These are phyloP conservation scores for Cutaneotrichosporon arboriforme DNA, from an alignment of 1,284 basidiomycete species.

Conservation along the genomic window DNA sequence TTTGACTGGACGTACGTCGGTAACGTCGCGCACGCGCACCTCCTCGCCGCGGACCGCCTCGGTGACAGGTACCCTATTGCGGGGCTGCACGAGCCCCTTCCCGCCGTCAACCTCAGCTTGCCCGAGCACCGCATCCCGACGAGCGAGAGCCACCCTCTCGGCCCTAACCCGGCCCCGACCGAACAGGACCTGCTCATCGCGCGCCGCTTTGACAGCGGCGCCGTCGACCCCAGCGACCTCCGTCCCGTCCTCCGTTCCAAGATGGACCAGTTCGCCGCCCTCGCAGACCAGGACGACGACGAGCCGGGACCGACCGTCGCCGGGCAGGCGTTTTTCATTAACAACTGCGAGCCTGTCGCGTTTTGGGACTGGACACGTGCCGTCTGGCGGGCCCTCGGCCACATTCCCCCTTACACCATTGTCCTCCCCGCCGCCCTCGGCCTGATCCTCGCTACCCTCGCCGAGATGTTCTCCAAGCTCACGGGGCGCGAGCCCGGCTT, in stretches of 20 bases:
- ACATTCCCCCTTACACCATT: slow-evolving; percentile 56
- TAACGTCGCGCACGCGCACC: slow-evolving; percentile 90
- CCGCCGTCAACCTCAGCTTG: slow-evolving; percentile 60
- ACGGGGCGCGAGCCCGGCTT: slow-evolving; percentile 79
- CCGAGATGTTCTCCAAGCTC: slow-evolving; percentile 71
- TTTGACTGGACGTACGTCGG: slow-evolving; percentile 98
- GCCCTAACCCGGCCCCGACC: slow-evolving; percentile 62
- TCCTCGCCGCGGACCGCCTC: slow-evolving; percentile 76
- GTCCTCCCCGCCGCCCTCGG: slow-evolving; percentile 64
- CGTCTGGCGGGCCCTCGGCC: slow-evolving; percentile 73
- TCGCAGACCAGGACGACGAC: slow-evolving; percentile 35
- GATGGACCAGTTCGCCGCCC: slow-evolving; percentile 54
- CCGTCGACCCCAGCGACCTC: slow-evolving; percentile 47
- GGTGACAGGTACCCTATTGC: slow-evolving; percentile 42
- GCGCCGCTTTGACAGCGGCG: slow-evolving; percentile 55
- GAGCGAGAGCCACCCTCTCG: slow-evolving; percentile 67
- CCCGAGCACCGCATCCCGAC: slow-evolving; percentile 65
- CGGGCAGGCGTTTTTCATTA: slow-evolving; percentile 94
- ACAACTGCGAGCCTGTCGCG: slow-evolving; percentile 90
- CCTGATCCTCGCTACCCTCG: slow-evolving; percentile 62
- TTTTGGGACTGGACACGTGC: slow-evolving; percentile 92
- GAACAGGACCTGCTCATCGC: slow-evolving; percentile 57
- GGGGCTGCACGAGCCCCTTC: slow-evolving; percentile 58
- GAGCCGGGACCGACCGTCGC: slow-evolving; percentile 56
- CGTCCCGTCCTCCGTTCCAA: slow-evolving; percentile 59